Evolutionary conservation across 805 yeast species (phyloP).

Genomic region (Suhomyces pyralidae): DNA sequence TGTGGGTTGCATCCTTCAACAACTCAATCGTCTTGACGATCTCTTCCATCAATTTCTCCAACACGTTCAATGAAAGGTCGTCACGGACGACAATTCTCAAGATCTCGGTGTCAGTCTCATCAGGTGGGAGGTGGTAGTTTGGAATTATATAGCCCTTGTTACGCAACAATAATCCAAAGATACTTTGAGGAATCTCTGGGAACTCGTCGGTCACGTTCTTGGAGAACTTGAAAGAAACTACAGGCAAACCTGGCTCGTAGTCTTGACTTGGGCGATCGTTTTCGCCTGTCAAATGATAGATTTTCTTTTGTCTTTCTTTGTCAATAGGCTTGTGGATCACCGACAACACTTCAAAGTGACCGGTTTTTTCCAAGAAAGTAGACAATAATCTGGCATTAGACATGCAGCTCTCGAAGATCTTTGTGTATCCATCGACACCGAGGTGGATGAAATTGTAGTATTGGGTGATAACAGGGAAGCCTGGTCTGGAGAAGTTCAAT

Average conservation of each 20-base stretch:
- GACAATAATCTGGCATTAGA: slow-evolving; percentile 71
- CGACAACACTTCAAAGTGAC: slow-evolving; percentile 69
- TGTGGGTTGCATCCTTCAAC: slow-evolving; percentile 46
- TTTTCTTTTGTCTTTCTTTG: slow-evolving; percentile 12
- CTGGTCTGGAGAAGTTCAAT: slow-evolving; percentile 88
- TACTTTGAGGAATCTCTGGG: slow-evolving; percentile 81
- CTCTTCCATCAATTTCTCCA: slow-evolving; percentile 48
- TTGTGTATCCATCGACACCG: slow-evolving; percentile 70
- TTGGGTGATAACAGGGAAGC: slow-evolving; percentile 86
- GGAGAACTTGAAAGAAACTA: slow-evolving; percentile 79
- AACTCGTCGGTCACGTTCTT: slow-evolving; percentile 52
- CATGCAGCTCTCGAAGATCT: slow-evolving; percentile 59
- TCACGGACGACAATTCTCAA: slow-evolving; percentile 81
- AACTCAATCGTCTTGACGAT: slow-evolving; percentile 51
- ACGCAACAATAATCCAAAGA: slow-evolving; percentile 69
- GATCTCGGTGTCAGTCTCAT: slow-evolving; percentile 56
- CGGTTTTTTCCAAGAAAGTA: slow-evolving; percentile 59
- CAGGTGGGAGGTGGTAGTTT: slow-evolving; percentile 79
- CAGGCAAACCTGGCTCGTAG: slow-evolving; percentile 80
- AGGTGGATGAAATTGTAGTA: slow-evolving; percentile 73
- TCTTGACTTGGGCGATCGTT: slow-evolving; percentile 34
- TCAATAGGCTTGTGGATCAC: slow-evolving; percentile 64
- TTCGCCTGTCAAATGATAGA: slow-evolving; percentile 15
- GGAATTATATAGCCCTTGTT: slow-evolving; percentile 51
- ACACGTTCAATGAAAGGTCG: slow-evolving; percentile 53